Evolutionary conservation across 192 early-diverging fungal genomes (phyloP), one percentile per base, ranked within the genome.

Genomic region (Thoreauomyces humboldtii): DNA sequence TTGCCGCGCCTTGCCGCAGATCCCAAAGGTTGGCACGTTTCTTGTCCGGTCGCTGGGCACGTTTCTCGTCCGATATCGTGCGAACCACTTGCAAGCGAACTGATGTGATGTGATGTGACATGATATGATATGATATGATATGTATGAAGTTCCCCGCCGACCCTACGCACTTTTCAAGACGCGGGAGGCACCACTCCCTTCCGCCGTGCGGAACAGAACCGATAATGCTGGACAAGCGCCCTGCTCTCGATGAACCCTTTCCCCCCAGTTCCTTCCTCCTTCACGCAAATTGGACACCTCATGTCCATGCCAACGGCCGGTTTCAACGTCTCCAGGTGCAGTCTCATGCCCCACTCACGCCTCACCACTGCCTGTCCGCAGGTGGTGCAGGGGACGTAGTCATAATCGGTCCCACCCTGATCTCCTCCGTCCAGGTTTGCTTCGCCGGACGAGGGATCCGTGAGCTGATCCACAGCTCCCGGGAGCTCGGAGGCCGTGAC

Each of bases 261-360:
- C 4, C 12, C 12, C 19, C 21, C 38, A 19, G 34, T n/a, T 12
- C n/a, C n/a, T 41, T 9, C 11, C 31, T 19, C 60, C 21, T 41
- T 57, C 21, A 32, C 63, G 32, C 73, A 75, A 9, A 60, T 25
- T 1, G 78, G 77, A 60, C 82, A 84, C 15, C 57, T 27, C 78
- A 84, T 80, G 42, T 74, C 70, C 36, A 84, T 44, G 17, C 82
- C 78, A 21, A 84, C 54, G 12, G 71, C 71, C 4, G 82, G 82
- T 54, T 84, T 84, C 45, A 84, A 47, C n/a, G 71, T 76, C 63
- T 84, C 78, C 44, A 80, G 63, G 56, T 84, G 82, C 45, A 84
- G 45, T 46, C 47, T 45, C 79, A 79, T 80, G 15, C 82, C 82
- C 82, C 82, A 84, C 5, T 56, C 56, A 11, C 71, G 67, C 12